phyloP scores from a whole-genome alignment of 306 rosid species.

The Lathyrus sativus region DNA sequence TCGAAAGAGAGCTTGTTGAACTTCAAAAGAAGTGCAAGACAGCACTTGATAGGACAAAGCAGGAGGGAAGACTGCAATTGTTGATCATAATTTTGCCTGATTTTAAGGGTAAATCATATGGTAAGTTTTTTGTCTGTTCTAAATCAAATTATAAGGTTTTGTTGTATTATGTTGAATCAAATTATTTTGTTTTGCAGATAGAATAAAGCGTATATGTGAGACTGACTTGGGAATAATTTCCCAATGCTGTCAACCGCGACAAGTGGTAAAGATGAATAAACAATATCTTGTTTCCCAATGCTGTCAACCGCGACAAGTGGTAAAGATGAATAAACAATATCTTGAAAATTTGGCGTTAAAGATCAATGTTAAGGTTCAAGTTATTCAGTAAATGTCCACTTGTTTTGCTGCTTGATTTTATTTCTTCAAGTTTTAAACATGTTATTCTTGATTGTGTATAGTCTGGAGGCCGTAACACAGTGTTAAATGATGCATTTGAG shows the following conservation, averaged over 20 bases:
- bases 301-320: slow-evolving; percentile 46
- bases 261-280: slow-evolving; percentile 31
- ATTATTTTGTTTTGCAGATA: slow-evolving; percentile 43
- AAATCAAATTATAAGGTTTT: neutral
- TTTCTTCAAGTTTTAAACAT: slow-evolving; percentile 3
- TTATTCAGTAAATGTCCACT: neutral
- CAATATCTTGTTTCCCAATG: slow-evolving; percentile 85
- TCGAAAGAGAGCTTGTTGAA: slow-evolving; percentile 48
- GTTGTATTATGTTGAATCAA: neutral
- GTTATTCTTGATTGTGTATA: slow-evolving; percentile 22
- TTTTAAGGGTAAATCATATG: slow-evolving; percentile 49
- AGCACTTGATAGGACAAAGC: slow-evolving; percentile 10
- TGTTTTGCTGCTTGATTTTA: slow-evolving; percentile 4
- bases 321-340: slow-evolving; percentile 48
- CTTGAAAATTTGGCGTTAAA: slow-evolving; percentile 79
- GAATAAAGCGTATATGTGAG: slow-evolving; percentile 73
- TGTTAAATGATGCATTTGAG: slow-evolving; percentile 57
- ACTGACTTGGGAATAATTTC: slow-evolving; percentile 83
- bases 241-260: slow-evolving; percentile 68
- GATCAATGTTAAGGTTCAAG: slow-evolving; percentile 76
- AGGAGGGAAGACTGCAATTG: slow-evolving; percentile 46
- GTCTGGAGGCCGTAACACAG: slow-evolving; percentile 79
- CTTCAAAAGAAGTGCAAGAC: slow-evolving; percentile 36
- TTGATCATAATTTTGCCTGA: slow-evolving; percentile 79
- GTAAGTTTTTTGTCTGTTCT: slow-evolving; percentile 42